A percentile compares a stretch with the other conserved stretches of the same genome.
Evolutionary conservation across 1,284 basidiomycete genomes (phyloP).

Genomic region (Malassezia sympodialis): DNA sequence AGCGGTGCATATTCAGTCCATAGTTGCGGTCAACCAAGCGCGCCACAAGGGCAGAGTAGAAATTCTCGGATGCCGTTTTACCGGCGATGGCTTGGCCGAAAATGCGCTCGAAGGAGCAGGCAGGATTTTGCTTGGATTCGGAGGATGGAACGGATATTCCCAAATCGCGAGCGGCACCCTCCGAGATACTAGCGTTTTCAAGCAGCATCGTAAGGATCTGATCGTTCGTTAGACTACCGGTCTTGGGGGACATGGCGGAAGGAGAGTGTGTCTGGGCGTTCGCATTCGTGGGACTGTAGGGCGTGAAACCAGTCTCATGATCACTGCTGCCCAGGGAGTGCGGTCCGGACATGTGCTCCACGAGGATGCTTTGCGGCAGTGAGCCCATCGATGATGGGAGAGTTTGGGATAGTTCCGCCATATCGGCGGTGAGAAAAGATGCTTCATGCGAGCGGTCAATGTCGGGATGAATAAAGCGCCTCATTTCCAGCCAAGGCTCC

Average conservation of each 20-base stretch:
- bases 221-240: neutral
- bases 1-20: conserved; percentile 30
- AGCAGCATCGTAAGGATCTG: conserved; percentile 7
- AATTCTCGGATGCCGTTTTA: conserved; percentile 42
- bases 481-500: conserved; percentile 40
- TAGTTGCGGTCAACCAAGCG: conserved; percentile 35
- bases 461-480: conserved; percentile 16
- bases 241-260: neutral
- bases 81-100: conserved; percentile 42
- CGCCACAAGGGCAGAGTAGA: conserved; percentile 37
- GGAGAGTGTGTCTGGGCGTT: neutral
- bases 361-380: neutral
- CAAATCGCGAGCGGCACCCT: conserved; percentile 15
- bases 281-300: neutral
- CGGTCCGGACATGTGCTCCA: neutral
- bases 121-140: conserved; percentile 17
- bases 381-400: neutral
- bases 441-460: neutral
- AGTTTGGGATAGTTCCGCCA: neutral
- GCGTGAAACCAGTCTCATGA: neutral
- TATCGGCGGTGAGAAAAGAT: neutral
- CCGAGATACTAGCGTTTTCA: neutral
- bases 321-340: neutral
- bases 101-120: conserved; percentile 24
- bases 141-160: neutral